Base-by-base conservation (phyloP, 1,139 yeast species). In the Yamadazyma dushanensis region DNA sequence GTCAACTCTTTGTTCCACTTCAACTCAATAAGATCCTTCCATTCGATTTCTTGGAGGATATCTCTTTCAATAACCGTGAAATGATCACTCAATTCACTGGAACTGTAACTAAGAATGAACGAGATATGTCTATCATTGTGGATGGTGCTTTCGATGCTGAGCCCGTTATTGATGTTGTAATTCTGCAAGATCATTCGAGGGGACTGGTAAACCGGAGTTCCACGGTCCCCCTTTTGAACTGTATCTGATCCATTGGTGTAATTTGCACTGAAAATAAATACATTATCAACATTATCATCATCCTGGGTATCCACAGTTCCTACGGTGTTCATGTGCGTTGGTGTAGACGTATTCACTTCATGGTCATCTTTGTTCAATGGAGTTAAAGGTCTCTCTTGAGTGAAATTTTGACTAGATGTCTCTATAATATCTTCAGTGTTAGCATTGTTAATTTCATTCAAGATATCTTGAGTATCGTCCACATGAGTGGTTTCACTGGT, bases 41-140 rank as follows among this genome's bases (percentile, higher is more conserved):
- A 90, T 57, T 90, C 97, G 31, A 92, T 75, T 49, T 88, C 96
- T 36, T 79, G 76, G 23, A 90, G 59, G 35, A 90, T 77, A 57
- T 90, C 97, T 37, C 81, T 71, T 56, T 92, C 98, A 46, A 92
- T 85, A 35, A 85, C 57, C 0, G 97, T 90, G 59, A 92, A 70
- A 51, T 90, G 97, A 39, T 80, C 74, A 5, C 95, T 88, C 26
- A 92, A 63, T 0, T 74, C 63, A 36, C 66, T 61, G 1, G 96
- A 80, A 37, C 75, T 79, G 56, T 77, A 83, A 56, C 84, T 78
- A 48, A 90, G 67, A 29, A 90, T 73, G 54, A 90, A 90, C 3
- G 97, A 90, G 3, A 86, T 74, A 53, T 90, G 97, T 22, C 63
- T 47, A 14, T 65, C 62, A 6, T 50, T 47, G 8, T 50, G 40